These are phyloP conservation scores for Plasmodium sp. DNA, from an alignment of 169 alveolate genomes.

Conservation along the genomic window DNA sequence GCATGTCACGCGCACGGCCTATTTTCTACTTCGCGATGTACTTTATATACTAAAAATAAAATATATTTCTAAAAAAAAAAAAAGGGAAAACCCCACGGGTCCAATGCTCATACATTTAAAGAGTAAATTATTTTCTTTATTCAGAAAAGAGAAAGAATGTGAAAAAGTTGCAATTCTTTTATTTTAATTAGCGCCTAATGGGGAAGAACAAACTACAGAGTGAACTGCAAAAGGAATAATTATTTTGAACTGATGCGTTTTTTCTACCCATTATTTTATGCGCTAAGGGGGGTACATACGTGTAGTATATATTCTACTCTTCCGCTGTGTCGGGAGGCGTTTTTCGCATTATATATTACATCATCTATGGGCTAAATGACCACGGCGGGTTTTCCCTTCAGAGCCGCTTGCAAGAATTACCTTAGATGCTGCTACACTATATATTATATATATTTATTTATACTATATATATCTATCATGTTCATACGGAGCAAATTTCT, in stretches of 20 bases:
- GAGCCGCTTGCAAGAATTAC: background rate
- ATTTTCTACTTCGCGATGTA: background rate
- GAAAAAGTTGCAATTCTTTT: background rate
- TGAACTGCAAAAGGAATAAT: background rate
- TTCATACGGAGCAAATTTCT: background rate
- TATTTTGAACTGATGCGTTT: background rate
- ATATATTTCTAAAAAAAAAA: no score
- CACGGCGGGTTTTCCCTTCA: background rate
- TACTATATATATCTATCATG: background rate
- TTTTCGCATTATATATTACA: background rate
- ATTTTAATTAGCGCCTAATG: background rate
- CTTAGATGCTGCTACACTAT: background rate
- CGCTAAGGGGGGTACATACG: background rate
- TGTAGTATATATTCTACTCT: background rate
- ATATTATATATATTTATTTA: no score
- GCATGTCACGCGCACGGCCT: background rate
- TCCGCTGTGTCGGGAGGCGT: background rate
- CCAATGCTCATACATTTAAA: background rate
- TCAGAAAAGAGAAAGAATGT: background rate
- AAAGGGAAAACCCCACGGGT: background rate
- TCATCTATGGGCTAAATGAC: background rate
- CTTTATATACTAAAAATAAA: no score
- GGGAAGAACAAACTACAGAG: background rate
- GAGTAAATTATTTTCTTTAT: background rate
- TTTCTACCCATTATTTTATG: background rate